These are phyloP conservation scores for Pseudogymnoascus sp. DNA, from an alignment of 2,329 filamentous ascomycete species.

Conservation along the genomic window DNA sequence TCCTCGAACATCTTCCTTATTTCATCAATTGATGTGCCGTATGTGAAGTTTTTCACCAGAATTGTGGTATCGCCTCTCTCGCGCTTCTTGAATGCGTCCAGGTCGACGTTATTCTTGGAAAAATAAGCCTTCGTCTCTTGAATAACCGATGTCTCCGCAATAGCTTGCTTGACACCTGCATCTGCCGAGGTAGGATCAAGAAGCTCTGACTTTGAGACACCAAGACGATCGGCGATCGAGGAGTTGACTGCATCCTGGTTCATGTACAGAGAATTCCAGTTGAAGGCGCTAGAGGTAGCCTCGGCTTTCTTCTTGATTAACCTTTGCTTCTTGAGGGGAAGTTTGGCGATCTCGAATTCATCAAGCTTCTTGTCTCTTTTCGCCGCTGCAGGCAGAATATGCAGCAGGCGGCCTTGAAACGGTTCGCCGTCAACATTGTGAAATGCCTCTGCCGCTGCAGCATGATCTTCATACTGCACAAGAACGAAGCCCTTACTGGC, in stretches of 20 bases:
- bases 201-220: slow-evolving; percentile 83
- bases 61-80: slow-evolving; percentile 82
- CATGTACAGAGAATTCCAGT: slow-evolving; percentile 99
- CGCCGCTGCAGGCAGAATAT: slow-evolving; percentile 76
- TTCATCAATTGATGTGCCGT: slow-evolving; percentile 72
- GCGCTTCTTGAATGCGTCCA: slow-evolving; percentile 82
- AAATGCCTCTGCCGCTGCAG: slow-evolving; percentile 72
- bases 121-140: slow-evolving; percentile 96
- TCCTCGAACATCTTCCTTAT: slow-evolving; percentile 76
- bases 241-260: slow-evolving; percentile 92
- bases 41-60: slow-evolving; percentile 90
- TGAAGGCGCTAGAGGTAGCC: slow-evolving; percentile 73
- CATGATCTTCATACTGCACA: slow-evolving; percentile 67
- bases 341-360: slow-evolving; percentile 81
- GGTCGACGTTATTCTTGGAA: slow-evolving; percentile 75
- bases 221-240: slow-evolving; percentile 78
- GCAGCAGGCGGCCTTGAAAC: slow-evolving; percentile 87
- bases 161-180: slow-evolving; percentile 90
- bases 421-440: slow-evolving; percentile 72
- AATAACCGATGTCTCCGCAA: slow-evolving; percentile 92
- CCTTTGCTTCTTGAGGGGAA: slow-evolving; percentile 91
- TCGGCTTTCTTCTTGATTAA: slow-evolving; percentile 80
- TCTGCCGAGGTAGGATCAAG: slow-evolving; percentile 94
- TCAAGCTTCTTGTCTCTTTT: slow-evolving; percentile 79
- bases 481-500: slow-evolving; percentile 86